Base-by-base conservation (phyloP, 768 basidiomycete species). In the Tremella fuciformis region DNA sequence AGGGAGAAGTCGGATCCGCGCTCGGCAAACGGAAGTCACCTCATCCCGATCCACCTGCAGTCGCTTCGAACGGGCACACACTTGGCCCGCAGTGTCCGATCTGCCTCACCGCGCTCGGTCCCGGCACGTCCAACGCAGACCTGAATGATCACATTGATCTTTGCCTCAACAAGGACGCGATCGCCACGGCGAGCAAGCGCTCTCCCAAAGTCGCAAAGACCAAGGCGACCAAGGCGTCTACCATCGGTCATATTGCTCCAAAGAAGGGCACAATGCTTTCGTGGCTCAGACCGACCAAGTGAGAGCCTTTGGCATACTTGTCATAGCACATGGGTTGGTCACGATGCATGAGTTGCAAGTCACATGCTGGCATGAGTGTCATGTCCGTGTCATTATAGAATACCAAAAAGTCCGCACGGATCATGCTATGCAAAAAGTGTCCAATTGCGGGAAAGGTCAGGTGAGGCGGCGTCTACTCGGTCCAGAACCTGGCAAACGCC, bases 71-170 rank as follows among this genome's bases (percentile, higher is more conserved):
- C n/a, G n/a, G n/a, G n/a, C 72, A 67, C n/a, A 39, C 55, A 3
- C 52, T 62, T 42, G 65, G 61, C 15, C 81, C 83, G 54, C 74
- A 76, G 0, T 93, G 90, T 75, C 91, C 92, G 2, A 79, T 92
- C 21, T 93, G 89, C 67, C 71, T 77, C 22, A 84, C 83, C 70
- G 73, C 77, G 13, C 73, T 91, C 54, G 78, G 82, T 38, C 51
- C 65, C 1, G 58, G 55, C 59, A 84, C 82, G 0, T 85, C 90
- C 73, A 96, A 96, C 71, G 80, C 82, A 49, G 85, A 83, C 3
- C 77, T 96, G 34, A 94, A 96, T 70, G 80, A 83, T n/a, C 91
- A 96, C 68, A 81, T 96, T 44, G 91, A 96, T 75, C 88, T 86
- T 67, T 96, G 92, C 70, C 76, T 96, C 51, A 92, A 88, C 72